Evolutionary conservation across 2,329 filamentous ascomycete species (phyloP), one percentile per base, ranked within the genome.

Genomic region (Gnomoniopsis sp.): DNA sequence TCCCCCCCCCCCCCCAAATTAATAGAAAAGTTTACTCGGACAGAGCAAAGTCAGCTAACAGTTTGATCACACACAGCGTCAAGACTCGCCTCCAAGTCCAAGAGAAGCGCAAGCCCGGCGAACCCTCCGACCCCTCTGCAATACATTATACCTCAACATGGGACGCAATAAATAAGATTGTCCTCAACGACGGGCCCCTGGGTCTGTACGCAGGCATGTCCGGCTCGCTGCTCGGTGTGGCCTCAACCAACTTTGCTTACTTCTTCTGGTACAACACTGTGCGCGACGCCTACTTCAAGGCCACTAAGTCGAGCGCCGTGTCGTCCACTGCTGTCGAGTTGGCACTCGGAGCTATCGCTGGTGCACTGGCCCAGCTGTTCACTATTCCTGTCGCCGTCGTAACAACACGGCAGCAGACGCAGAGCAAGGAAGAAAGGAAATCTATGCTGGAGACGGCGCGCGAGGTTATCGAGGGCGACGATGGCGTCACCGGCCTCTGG

Each of bases 201-300:
- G 95, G 95, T 7, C 84, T 99, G 8, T 99, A 99, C 69, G 86
- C 90, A 54, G 95, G 95, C 61, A 93, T 99, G 72, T 82, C 86
- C 61, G 93, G 93, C 53, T 87, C 93, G 4, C 79, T 99, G 19
- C 77, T 98, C 53, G 95, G 95, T 55, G 95, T 99, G 38, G 93
- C 92, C 1, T 97, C 93, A 26, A 98, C 93, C 54, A 99, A 99
- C 75, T 99, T 99, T 72, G 95, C 95, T 68, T 99, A 99, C 77
- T 99, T 99, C 73, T 99, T 99, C 78, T 98, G 93, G 93, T 98
- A 98, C 73, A 93, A 91, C 6, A 77, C 95, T 30, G 91, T 97
- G 34, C 87, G 95, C 63, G 86, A 86, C 17, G 74, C 96, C 21
- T 98, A 98, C 72, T 75, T 90, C 65, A 83, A 83, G 65, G 77